phyloP scores from a whole-genome alignment of 257 asterid species.

The Leonotis leonurus region DNA sequence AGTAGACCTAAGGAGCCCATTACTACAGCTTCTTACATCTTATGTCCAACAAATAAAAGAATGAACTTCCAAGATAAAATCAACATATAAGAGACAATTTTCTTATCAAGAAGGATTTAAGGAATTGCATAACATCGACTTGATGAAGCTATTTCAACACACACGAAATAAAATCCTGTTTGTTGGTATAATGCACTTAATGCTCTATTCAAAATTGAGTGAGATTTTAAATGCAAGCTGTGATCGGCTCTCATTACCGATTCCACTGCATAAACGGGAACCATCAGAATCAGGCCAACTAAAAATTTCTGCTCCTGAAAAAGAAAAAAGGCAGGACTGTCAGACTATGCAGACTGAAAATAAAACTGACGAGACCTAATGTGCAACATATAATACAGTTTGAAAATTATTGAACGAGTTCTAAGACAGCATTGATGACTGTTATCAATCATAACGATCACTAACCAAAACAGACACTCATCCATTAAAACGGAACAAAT shows the following conservation, averaged over 20 bases:
- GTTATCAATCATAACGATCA: too few species aligned
- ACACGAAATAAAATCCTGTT: not conserved
- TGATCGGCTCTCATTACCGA: conserved; percentile 48
- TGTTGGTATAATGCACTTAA: not conserved
- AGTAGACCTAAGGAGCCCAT: too few species aligned
- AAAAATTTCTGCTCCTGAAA: conserved; percentile 96
- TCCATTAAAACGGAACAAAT: too few species aligned
- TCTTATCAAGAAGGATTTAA: not conserved
- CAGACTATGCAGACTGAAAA: conserved; percentile 13
- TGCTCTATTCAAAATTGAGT: not conserved
- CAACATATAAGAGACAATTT: not conserved
- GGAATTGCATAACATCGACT: not conserved
- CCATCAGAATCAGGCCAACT: conserved; percentile 90
- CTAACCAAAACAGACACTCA: too few species aligned
- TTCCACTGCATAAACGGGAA: conserved; percentile 97
- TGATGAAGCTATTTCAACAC: conserved; percentile 2
- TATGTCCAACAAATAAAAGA: too few species aligned
- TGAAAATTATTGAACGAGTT: not conserved
- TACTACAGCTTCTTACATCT: too few species aligned
- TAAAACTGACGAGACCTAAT: not conserved
- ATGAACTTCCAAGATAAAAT: not conserved
- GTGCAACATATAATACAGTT: not conserved
- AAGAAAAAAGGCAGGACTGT: conserved; percentile 4
- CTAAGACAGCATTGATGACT: too few species aligned
- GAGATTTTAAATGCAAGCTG: conserved; percentile 9